These are phyloP conservation scores for Nannizzia gypsea DNA, from an alignment of 2,329 filamentous ascomycete genomes.

Conservation along the genomic window DNA sequence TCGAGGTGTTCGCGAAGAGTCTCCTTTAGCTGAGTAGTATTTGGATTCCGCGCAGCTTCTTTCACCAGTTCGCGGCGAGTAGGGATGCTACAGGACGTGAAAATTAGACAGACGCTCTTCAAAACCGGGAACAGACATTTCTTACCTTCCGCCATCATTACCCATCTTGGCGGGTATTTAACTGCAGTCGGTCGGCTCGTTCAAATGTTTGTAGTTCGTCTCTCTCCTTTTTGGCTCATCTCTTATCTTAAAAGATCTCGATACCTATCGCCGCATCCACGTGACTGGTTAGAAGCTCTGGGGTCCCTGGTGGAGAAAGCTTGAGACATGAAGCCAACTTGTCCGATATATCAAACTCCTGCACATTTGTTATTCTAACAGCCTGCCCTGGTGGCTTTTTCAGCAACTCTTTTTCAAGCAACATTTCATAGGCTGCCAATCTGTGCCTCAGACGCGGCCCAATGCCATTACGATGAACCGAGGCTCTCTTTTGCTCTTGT, in stretches of 20 bases:
- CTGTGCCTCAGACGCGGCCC: neutral
- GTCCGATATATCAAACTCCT: slow-evolving; percentile 1
- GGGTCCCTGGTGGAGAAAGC: neutral
- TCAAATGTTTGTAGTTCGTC: neutral
- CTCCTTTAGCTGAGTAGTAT: slow-evolving; percentile 77
- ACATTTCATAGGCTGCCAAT: neutral
- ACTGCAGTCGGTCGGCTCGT: neutral
- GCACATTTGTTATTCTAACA: neutral
- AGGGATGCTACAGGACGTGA: slow-evolving; percentile 54
- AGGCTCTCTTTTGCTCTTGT: slow-evolving; percentile 1
- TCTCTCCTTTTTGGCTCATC: too few species aligned
- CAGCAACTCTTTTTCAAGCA: neutral
- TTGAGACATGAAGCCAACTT: slow-evolving; percentile 1
- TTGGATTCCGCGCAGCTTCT: slow-evolving; percentile 72
- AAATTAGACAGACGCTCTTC: slow-evolving; percentile 6
- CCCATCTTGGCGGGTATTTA: slow-evolving; percentile 53
- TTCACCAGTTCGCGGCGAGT: slow-evolving; percentile 94
- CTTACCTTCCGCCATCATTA: slow-evolving; percentile 78
- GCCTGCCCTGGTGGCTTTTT: neutral
- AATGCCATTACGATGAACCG: slow-evolving; percentile 1
- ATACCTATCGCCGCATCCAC: neutral
- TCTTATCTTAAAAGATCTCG: neutral
- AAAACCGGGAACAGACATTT: neutral
- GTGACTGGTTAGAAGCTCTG: neutral
- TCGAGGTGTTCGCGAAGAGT: slow-evolving; percentile 71